Evolutionary conservation across 75 land plant species (phyloP).

Genomic region (Picea sitchensis): DNA sequence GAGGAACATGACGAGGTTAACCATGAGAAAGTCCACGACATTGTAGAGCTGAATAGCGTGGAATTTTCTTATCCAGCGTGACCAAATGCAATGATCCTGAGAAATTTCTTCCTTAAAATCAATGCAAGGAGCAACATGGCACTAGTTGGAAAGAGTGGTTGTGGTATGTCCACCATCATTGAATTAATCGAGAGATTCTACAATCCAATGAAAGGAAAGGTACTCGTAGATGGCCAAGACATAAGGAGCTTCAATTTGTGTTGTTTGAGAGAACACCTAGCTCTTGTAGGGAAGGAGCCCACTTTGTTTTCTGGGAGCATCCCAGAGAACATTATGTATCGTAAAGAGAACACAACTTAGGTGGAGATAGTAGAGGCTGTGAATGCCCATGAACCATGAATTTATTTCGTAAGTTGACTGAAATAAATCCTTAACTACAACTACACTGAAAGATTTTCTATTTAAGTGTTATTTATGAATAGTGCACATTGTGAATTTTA

Average conservation of each 20-base stretch:
- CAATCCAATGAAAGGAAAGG: conserved; percentile 19
- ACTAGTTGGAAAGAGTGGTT: conserved; percentile 13
- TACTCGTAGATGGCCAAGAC: conserved; percentile 21
- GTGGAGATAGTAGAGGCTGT: not conserved
- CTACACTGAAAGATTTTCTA: too few relatives aligned
- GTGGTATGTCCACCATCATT: conserved; percentile 11
- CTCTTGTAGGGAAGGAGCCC: conserved; percentile 42
- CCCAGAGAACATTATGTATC: conserved; percentile 28
- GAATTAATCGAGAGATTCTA: conserved; percentile 18
- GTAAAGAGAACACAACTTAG: conserved; percentile 33
- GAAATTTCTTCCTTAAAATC: not conserved
- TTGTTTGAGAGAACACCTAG: conserved; percentile 24
- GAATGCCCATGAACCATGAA: too few relatives aligned
- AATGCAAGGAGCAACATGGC: conserved; percentile 8
- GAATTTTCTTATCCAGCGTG: conserved; percentile 56
- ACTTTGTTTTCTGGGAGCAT: too few relatives aligned
- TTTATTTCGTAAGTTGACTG: too few relatives aligned
- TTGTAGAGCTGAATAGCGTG: conserved; percentile 40
- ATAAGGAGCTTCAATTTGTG: conserved; percentile 19
- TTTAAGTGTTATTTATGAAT: too few relatives aligned
- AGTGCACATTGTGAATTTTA: too few relatives aligned
- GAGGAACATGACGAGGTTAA: conserved; percentile 38
- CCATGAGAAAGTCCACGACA: conserved; percentile 31
- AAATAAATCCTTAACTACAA: too few relatives aligned
- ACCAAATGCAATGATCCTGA: conserved; percentile 13